Conservation (phyloP, 257 asterid species). For the Nicotiana benthamiana region DNA sequence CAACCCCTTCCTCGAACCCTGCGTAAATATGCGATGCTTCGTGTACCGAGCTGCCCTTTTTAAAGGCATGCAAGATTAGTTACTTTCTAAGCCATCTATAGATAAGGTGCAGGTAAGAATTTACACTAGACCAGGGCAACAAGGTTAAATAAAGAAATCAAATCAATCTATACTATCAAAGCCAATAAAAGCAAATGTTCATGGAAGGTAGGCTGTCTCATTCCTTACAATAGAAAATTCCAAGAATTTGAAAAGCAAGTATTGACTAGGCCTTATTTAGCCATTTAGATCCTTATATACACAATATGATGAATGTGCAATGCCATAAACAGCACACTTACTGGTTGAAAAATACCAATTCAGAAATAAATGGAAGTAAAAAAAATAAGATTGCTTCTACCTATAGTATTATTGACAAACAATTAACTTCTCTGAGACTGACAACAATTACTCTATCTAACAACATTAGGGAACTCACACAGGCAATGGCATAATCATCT, state of each 20-base stretch:
- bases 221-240: not conserved
- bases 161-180: not conserved
- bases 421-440: slow-evolving; percentile 13
- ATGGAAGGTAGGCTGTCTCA: not conserved
- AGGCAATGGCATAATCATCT: not conserved
- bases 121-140: not conserved
- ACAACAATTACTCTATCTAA: slow-evolving; percentile 23
- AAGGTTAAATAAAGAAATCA: not conserved
- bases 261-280: slow-evolving; percentile 6
- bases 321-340: slow-evolving; percentile 16
- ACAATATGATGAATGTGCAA: slow-evolving; percentile 15
- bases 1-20: too few species aligned
- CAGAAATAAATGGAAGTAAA: slow-evolving; percentile 3
- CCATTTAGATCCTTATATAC: slow-evolving; percentile 22
- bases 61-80: not conserved
- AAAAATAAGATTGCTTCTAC: slow-evolving; percentile 12
- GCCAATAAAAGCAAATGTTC: not conserved
- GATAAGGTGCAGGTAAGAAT: not conserved
- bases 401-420: slow-evolving; percentile 16
- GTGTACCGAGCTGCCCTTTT: too few species aligned
- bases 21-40: too few species aligned
- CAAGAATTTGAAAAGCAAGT: not conserved
- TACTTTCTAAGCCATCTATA: not conserved
- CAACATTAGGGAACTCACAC: slow-evolving; percentile 2
- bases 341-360: slow-evolving; percentile 1